Conservation (phyloP, 352 stramenopile genomes). For the Pythium monospermum region DNA sequence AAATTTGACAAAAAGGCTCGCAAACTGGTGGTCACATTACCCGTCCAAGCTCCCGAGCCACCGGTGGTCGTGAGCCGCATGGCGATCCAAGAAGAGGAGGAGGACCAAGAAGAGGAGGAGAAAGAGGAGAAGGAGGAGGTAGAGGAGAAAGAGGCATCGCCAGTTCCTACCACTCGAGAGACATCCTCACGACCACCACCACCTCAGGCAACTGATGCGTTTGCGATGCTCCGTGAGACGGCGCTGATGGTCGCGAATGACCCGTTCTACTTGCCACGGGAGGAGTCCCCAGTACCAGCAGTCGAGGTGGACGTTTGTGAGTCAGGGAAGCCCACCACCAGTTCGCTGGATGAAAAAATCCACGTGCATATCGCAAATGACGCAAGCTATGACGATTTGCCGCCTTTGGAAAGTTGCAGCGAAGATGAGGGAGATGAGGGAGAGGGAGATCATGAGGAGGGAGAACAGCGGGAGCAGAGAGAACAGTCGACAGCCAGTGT, state of each 20-base stretch:
- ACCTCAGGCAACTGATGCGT: conserved; percentile 25
- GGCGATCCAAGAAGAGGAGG: conserved; percentile 35
- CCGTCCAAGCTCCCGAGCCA: conserved; percentile 52
- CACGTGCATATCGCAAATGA: conserved; percentile 7
- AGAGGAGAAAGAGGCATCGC: conserved; percentile 1
- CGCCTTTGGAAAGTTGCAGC: conserved; percentile 50
- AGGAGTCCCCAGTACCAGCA: not conserved
- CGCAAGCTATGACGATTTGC: conserved; percentile 34
- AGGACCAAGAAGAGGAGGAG: conserved; percentile 15
- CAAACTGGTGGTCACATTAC: conserved; percentile 74
- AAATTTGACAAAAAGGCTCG: conserved; percentile 81
- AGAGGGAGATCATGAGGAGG: conserved; percentile 8
- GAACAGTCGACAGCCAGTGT: not conserved
- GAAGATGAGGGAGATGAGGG: conserved; percentile 33
- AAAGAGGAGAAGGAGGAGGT: conserved; percentile 18
- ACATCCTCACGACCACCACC: not conserved
- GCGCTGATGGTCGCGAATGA: conserved; percentile 68
- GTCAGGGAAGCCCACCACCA: not conserved
- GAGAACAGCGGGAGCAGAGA: no score
- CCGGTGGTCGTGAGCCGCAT: conserved; percentile 21
- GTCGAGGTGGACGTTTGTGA: not conserved
- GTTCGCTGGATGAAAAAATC: conserved; percentile 6
- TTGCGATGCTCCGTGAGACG: conserved; percentile 53
- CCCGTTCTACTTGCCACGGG: conserved; percentile 31
- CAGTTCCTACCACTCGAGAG: conserved; percentile 1